Base-by-base conservation (phyloP, 225 moss, liverwort and hornwort genomes). In the Anthoceros angustus region DNA sequence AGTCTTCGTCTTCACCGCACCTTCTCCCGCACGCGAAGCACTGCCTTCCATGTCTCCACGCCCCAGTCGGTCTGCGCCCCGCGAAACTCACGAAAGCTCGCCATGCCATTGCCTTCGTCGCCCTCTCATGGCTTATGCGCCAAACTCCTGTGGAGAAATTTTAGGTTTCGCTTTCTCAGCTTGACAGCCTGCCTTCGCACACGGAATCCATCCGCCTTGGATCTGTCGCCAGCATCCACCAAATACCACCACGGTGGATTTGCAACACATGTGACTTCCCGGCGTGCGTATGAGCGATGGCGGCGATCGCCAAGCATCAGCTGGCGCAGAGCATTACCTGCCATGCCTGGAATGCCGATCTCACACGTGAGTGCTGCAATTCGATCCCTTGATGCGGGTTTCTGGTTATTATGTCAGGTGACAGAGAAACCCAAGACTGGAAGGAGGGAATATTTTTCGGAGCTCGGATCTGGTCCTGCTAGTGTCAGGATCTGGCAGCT, bases 321-420 rank as follows among this genome's bases (percentile, higher is more conserved):
- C 81, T 98, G 66, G 87, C 86, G 41, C 92, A 89, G 69, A 86
- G 82, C 79, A 84, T 98, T 72, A 86, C 84, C 66, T 89, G 89
- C 72, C 98, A 98, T 80, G 83, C 92, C 46, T 98, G 98, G 98
- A 98, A 98, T 80, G 81, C 98, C 62, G 85, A 92, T 61, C 80
- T 87, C 63, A 79, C 95, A 73, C 91, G 95, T 98, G 79, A 69
- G 71, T 71, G 46, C 55, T 18, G 9, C 62, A 62, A 43, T 10
- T 16, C 62, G 55, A 39, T 74, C 26, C 26, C 43, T 32, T 68
- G n/a, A 41, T 38, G 40, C 18, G 55, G 7, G 55, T 5, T 55
- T 55, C 10, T 9, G 18, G 55, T 55, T 20, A 12, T 32, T 1
- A 32, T 32, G 32, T 32, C 32, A 32, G 32, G 2, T 32, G 32